Base-by-base conservation (phyloP, 73 alveolate species). In the Durusdinium trenchii region DNA sequence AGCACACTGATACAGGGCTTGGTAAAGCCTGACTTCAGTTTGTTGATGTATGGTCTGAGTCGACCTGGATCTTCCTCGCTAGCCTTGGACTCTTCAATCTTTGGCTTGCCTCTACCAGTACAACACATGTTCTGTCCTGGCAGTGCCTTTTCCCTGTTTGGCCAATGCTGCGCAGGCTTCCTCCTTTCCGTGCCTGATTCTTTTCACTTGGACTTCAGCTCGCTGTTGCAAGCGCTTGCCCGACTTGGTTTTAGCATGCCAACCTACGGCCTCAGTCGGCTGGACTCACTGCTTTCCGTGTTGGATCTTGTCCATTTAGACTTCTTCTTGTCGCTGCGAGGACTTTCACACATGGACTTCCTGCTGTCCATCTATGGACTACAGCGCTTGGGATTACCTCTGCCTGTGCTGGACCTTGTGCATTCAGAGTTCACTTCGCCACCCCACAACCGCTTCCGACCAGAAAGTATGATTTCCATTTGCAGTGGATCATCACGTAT, bases 291-390 rank as follows among this genome's bases (percentile, higher is more conserved):
- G 35, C 89, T 43, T 40, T 47, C 40, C 9, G 89, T 30, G n/a
- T 89, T 91, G 50, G 98, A 91, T 76, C 48, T 42, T 52, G 81
- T 71, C 57, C 98, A 91, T 91, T 57, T 57, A 16, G 98, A 57
- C 54, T 45, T 69, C 20, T 20, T 46, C 76, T 45, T 75, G 84
- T 48, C 43, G 18, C 50, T 38, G 30, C 99, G 42, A 30, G 50
- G 64, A 1, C 40, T 76, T 20, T 40, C 40, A 18, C 46, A 84
- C 3, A 40, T n/a, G 82, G 99, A 50, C 83, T 52, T 43, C n/a
- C 2, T 51, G 51, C 51, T 48, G 35, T n/a, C 42, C 45, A 35
- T 57, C 43, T 94, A 45, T 52, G 99, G 99, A 38, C n/a, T 76
- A 32, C n/a, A 42, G n/a, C 38, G 99, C 62, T 35, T 57, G 62